A percentile compares a stretch with the other conserved stretches of the same genome.
Evolutionary conservation across 2,329 filamentous ascomycete genomes (phyloP).

Genomic region (Aspergillus uvarum): DNA sequence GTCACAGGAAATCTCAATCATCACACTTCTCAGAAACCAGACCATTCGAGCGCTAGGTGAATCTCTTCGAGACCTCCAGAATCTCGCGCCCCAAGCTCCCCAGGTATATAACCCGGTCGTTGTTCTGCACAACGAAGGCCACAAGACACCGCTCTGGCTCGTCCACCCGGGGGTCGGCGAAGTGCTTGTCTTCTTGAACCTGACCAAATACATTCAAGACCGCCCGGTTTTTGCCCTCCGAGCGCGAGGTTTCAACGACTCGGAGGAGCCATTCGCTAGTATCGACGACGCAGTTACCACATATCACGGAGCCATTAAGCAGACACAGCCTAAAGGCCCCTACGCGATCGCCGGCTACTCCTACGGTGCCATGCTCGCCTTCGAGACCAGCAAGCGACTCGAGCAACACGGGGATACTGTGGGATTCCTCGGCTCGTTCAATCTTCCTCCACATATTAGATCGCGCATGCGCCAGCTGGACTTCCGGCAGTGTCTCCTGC

Average conservation of each 20-base stretch:
- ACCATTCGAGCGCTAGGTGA: constrained; percentile 29
- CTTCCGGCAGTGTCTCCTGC: constrained; percentile 42
- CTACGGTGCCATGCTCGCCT: constrained; percentile 52
- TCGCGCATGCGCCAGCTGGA: constrained; percentile 43
- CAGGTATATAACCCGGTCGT: constrained; percentile 34
- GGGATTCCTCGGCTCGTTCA: constrained; percentile 47
- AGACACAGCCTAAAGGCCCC: constrained; percentile 49
- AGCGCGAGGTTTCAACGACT: constrained; percentile 21
- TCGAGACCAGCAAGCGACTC: constrained; percentile 51
- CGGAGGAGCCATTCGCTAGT: constrained; percentile 37
- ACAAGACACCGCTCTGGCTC: constrained; percentile 34
- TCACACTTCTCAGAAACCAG: constrained; percentile 33
- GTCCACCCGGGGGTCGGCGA: constrained; percentile 43
- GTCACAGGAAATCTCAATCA: constrained; percentile 38
- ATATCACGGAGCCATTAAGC: constrained; percentile 46
- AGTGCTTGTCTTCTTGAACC: constrained; percentile 40
- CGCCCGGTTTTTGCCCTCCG: constrained; percentile 20
- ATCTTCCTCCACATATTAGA: constrained; percentile 54
- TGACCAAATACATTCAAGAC: constrained; percentile 22
- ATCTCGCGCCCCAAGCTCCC: not conserved
- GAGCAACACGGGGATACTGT: constrained; percentile 42
- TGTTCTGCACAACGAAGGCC: constrained; percentile 24
- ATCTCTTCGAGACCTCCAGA: constrained; percentile 21
- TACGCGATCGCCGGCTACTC: constrained; percentile 56
- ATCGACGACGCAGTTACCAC: constrained; percentile 43